These are phyloP conservation scores for Paracorniculantispora psalliotae DNA, from an alignment of 2,329 filamentous ascomycete species.

Conservation along the genomic window DNA sequence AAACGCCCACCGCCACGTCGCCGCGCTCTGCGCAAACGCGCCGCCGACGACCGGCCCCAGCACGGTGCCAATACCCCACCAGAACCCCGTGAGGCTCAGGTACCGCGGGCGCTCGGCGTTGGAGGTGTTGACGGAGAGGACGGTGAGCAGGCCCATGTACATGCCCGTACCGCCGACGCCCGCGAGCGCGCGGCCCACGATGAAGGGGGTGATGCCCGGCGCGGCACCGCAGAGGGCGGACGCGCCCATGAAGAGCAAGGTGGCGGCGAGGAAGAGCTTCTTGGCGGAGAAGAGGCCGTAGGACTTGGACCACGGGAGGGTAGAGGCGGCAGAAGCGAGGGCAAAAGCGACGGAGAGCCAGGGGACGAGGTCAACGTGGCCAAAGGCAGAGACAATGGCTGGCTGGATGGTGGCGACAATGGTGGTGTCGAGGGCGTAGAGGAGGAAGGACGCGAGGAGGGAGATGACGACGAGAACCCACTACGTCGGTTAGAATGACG, in stretches of 20 bases:
- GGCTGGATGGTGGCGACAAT: conserved; percentile 42
- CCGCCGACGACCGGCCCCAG: conserved; percentile 44
- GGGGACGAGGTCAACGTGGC: conserved; percentile 21
- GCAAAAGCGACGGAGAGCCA: conserved; percentile 30
- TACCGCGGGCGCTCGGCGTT: conserved; percentile 23
- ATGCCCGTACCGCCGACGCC: conserved; percentile 37
- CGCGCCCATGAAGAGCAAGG: conserved; percentile 22
- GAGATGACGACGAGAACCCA: conserved; percentile 18
- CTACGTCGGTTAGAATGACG: too few species aligned
- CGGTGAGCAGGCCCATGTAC: conserved; percentile 29
- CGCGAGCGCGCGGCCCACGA: conserved; percentile 38
- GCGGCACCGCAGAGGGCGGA: conserved; percentile 34
- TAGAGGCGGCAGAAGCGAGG: conserved; percentile 33
- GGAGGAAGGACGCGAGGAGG: conserved; percentile 21
- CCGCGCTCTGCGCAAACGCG: conserved; percentile 33
- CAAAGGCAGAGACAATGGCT: conserved; percentile 31
- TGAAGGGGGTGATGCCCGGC: conserved; percentile 36
- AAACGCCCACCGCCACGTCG: conserved; percentile 36
- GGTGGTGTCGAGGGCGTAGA: conserved; percentile 39
- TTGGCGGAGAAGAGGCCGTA: conserved; percentile 40
- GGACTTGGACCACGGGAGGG: conserved; percentile 37
- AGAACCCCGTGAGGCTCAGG: conserved; percentile 16
- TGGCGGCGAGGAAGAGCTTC: conserved; percentile 25
- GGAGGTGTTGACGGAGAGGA: conserved; percentile 23
- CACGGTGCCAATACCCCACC: conserved; percentile 41